Base-by-base conservation (phyloP, 306 rosid genomes). In the Hippophae rhamnoides region DNA sequence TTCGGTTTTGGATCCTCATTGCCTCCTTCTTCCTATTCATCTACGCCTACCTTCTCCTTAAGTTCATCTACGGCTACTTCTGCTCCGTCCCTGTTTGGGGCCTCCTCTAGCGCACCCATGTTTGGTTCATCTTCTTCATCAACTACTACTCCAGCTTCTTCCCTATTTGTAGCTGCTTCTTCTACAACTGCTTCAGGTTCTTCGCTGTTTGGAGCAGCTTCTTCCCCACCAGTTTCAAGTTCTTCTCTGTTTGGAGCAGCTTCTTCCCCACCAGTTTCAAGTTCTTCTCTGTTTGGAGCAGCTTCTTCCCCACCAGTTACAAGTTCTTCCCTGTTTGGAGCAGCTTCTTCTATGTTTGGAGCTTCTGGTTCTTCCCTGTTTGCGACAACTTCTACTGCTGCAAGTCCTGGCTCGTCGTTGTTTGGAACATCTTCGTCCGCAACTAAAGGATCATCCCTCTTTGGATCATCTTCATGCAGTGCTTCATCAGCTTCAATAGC, bases 351-450 rank as follows among this genome's bases (percentile, higher is more conserved):
- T 46, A 3, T 57, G 43, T 41, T 60, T 10, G 57, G 45, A 7
- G 10, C 61, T 5, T 23, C 56, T n/a, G 18, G 45, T 14, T 31
- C 73, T 4, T 7, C 67, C 25, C 23, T 65, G 43, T 60, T 60
- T 47, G 62, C 60, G 42, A 7, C 63, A 2, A 41, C 74, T 58
- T 27, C 67, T 5, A 5, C 69, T 5, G 4, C 80, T 3, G 11
- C 74, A 0, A 25, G 67, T 43, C 58, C 67, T 7, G 47, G 58
- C 7, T 9, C 82, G 3, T 2, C 74, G 2, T 26, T 47, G 3
- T 68, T 75, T 6, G 65, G 74, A 13, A 50, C 81, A 27, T 53
- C 84, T 2, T 7, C 65, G 3, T 54, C 61, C 43, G 42, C 61
- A 42, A 7, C 71, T 18, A 57, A 68, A 0, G 13, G 50, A 9